These are phyloP conservation scores for Rhizopogon vesiculosus DNA, from an alignment of 768 basidiomycete species.

Conservation along the genomic window DNA sequence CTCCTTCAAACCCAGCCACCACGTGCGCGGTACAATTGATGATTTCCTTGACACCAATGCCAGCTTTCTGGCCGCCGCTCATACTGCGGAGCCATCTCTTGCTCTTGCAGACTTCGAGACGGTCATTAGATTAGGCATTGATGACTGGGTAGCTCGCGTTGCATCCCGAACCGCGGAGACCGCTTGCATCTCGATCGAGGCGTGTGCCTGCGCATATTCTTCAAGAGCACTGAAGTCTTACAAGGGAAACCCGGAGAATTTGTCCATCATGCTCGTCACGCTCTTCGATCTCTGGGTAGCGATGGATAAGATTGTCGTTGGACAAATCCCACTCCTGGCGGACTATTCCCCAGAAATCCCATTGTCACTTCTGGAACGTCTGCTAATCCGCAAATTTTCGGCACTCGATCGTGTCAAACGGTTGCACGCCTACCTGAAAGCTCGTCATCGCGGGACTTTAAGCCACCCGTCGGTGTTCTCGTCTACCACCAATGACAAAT, in stretches of 20 bases:
- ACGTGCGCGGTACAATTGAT: slow-evolving; percentile 8
- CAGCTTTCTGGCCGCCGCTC: slow-evolving; percentile 8
- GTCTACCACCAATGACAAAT: slow-evolving; percentile 3
- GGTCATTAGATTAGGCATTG: slow-evolving; percentile 24
- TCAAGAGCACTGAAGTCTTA: slow-evolving; percentile 22
- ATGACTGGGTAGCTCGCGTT: slow-evolving; percentile 28
- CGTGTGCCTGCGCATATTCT: slow-evolving; percentile 24
- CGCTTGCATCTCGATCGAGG: slow-evolving; percentile 16
- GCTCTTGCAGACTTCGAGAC: slow-evolving; percentile 34
- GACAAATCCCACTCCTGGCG: slow-evolving; percentile 19
- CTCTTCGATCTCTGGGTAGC: slow-evolving; percentile 33
- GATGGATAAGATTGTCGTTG: slow-evolving; percentile 21
- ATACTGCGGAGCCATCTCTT: slow-evolving; percentile 10
- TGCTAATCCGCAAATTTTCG: slow-evolving; percentile 25
- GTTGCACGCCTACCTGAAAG: slow-evolving; percentile 27
- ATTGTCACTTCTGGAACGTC: slow-evolving; percentile 13
- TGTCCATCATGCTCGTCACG: slow-evolving; percentile 39
- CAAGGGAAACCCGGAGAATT: slow-evolving; percentile 29
- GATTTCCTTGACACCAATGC: slow-evolving; percentile 13
- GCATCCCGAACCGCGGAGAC: background rate
- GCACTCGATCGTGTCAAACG: slow-evolving; percentile 22
- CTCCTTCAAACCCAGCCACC: slow-evolving; percentile 2
- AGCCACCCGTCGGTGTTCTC: slow-evolving; percentile 31
- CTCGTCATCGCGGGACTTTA: slow-evolving; percentile 19
- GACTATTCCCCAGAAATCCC: slow-evolving; percentile 32